Conservation (phyloP, 2,329 filamentous ascomycete genomes). For the Zymoseptoria tritici region DNA sequence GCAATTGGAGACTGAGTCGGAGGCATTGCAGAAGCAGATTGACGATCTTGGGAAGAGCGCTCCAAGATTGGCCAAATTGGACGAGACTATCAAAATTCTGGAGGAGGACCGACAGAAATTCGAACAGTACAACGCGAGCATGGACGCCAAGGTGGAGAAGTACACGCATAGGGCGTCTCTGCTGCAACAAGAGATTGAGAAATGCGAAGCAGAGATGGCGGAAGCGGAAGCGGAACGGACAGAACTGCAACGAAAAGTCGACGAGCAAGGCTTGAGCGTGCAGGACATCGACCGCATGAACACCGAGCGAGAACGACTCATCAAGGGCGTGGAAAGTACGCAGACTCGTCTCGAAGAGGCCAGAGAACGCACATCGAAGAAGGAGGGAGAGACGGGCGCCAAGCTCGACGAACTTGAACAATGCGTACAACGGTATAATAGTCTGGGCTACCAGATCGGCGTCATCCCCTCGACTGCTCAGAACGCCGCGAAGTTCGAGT, state of each 20-base stretch:
- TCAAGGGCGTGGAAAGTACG: conserved; percentile 75
- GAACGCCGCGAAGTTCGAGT: conserved; percentile 78
- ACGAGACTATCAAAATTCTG: conserved; percentile 85
- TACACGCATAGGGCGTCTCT: conserved; percentile 74
- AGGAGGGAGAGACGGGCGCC: conserved; percentile 75
- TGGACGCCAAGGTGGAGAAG: conserved; percentile 79
- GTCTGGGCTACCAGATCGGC: conserved; percentile 84
- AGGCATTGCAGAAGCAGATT: conserved; percentile 73
- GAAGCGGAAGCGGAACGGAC: conserved; percentile 77
- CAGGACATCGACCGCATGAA: conserved; percentile 99
- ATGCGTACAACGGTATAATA: conserved; percentile 85
- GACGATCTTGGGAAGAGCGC: conserved; percentile 82
- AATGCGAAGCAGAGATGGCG: conserved; percentile 64
- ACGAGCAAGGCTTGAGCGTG: conserved; percentile 90
- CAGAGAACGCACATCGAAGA: conserved; percentile 74
- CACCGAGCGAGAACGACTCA: conserved; percentile 85
- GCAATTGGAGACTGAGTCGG: conserved; percentile 78
- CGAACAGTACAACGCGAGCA: conserved; percentile 83
- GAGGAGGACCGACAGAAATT: conserved; percentile 94
- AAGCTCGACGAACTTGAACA: conserved; percentile 91
- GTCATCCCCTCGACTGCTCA: conserved; percentile 77
- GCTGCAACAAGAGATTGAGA: conserved; percentile 78
- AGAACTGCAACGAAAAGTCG: conserved; percentile 74
- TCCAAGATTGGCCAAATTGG: conserved; percentile 73
- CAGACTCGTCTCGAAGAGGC: conserved; percentile 72